Conservation (phyloP, 768 basidiomycete species). For the Pleurotus citrinopileatus region DNA sequence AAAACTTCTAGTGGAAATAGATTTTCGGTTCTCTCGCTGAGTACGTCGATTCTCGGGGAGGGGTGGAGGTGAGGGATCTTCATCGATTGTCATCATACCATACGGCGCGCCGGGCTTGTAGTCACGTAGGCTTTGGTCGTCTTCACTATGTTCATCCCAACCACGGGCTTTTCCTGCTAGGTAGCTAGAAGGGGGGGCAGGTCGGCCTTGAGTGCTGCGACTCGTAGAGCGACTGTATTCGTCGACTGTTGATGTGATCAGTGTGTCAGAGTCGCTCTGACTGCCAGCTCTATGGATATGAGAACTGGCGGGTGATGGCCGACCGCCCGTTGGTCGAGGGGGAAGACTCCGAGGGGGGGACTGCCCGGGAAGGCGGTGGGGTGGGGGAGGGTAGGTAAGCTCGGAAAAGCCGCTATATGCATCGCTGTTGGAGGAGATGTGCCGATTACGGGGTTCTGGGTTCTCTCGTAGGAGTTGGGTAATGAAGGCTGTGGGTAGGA, state of each 20-base stretch:
- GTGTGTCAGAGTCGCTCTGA: conserved; percentile 38
- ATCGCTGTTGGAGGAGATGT: conserved; percentile 33
- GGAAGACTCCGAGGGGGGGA: conserved; percentile 14
- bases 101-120: not conserved
- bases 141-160: conserved; percentile 2
- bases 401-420: conserved; percentile 51
- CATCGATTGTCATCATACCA: not conserved
- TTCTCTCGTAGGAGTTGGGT: conserved; percentile 52
- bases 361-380: conserved; percentile 5
- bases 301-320: conserved; percentile 35
- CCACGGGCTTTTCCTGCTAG: not conserved
- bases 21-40: conserved; percentile 3
- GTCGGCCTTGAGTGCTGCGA: conserved; percentile 15
- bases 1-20: conserved; percentile 43
- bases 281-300: conserved; percentile 14
- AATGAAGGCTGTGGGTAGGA: conserved; percentile 62
- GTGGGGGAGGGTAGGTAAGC: conserved; percentile 50
- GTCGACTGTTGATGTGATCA: conserved; percentile 30
- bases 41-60: conserved; percentile 31
- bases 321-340: conserved; percentile 18
- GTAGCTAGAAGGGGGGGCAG: conserved; percentile 18
- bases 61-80: conserved; percentile 15
- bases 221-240: conserved; percentile 20
- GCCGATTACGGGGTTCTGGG: conserved; percentile 23
- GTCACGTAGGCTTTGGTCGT: not conserved